These are phyloP conservation scores for Tarenaya hassleriana DNA, from an alignment of 345 rosid species.

Conservation along the genomic window DNA sequence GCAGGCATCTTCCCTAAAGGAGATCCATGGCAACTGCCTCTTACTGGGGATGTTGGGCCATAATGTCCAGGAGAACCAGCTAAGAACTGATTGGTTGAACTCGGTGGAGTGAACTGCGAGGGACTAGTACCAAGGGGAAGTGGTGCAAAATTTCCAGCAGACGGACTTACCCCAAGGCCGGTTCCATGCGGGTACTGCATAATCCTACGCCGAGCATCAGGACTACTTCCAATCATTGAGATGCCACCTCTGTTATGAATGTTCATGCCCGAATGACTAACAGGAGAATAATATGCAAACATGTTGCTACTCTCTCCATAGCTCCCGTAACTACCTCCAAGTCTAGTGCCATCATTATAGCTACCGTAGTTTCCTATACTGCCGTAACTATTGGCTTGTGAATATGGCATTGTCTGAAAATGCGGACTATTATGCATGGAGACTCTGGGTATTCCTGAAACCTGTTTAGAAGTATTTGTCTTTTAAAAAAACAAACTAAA, in stretches of 20 bases:
- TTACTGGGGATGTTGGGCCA: slow-evolving; percentile 93
- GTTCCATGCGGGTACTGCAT: slow-evolving; percentile 72
- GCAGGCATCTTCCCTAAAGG: slow-evolving; percentile 85
- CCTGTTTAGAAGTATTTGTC: slow-evolving; percentile 37
- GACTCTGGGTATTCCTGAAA: slow-evolving; percentile 60
- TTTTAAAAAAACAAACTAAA: slow-evolving; percentile 20
- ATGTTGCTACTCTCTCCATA: slow-evolving; percentile 68
- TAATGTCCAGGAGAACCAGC: slow-evolving; percentile 88
- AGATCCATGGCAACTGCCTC: slow-evolving; percentile 86
- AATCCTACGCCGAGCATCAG: slow-evolving; percentile 78
- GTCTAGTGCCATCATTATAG: slow-evolving; percentile 72
- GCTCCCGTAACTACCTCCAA: slow-evolving; percentile 88
- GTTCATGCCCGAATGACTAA: slow-evolving; percentile 72
- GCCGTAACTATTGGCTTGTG: slow-evolving; percentile 80
- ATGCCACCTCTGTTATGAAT: slow-evolving; percentile 66
- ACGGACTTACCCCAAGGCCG: slow-evolving; percentile 87
- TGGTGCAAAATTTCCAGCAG: slow-evolving; percentile 85
- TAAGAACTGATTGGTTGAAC: slow-evolving; percentile 54
- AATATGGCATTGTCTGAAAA: slow-evolving; percentile 57
- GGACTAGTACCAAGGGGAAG: slow-evolving; percentile 96
- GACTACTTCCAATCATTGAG: slow-evolving; percentile 81
- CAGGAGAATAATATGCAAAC: slow-evolving; percentile 91
- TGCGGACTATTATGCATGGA: slow-evolving; percentile 79
- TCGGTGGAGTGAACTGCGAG: slow-evolving; percentile 95
- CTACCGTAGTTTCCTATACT: slow-evolving; percentile 96